Evolutionary conservation across 805 yeast genomes (phyloP), one percentile per base, ranked within the genome.

Genomic region (Wickerhamiella azymoides): DNA sequence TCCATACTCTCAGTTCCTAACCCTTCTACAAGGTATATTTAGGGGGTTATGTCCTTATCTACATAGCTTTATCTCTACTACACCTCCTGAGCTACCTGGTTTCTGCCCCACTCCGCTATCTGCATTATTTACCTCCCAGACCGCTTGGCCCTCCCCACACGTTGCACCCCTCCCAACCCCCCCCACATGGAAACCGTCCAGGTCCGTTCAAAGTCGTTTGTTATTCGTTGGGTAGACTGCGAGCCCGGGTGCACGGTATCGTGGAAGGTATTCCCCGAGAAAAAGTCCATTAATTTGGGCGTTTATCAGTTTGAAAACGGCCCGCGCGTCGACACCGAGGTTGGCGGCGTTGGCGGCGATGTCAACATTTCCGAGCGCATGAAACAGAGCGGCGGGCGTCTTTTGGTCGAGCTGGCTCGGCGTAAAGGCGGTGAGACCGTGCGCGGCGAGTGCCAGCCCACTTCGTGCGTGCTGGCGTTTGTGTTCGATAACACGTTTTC

Each of bases 401-500:
- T 71, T 47, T 73, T 77, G 24, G 60, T 67, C 55, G 72, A 76
- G 65, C 65, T 75, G 40, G 82, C 80, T 3, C 66, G 70, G 57
- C 61, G 84, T 62, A 61, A 63, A 13, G 77, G 79, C 1, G 79
- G 77, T 50, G 80, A 79, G 50, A 62, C 76, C 55, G 70, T 73
- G 44, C 75, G 75, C 41, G 94, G 88, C 1, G 64, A 68, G 24
- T 68, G 61, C 2, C 66, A 70, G 19, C 54, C 53, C 10, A 43
- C 51, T 24, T 82, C 79, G 8, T 89, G 89, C 1, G 72, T 79
- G 55, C 81, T 74, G 62, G 96, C 96, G 0, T 83, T 89, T 59
- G 80, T 92, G 21, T 81, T 89, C 57, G 97, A 89, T 63, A 89
- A 89, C 64, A 81, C 94, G 0, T 84, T 86, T 55, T 80, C 95